Evolutionary conservation across 1,139 yeast species (phyloP).

Genomic region (Yamadazyma dendronema): DNA sequence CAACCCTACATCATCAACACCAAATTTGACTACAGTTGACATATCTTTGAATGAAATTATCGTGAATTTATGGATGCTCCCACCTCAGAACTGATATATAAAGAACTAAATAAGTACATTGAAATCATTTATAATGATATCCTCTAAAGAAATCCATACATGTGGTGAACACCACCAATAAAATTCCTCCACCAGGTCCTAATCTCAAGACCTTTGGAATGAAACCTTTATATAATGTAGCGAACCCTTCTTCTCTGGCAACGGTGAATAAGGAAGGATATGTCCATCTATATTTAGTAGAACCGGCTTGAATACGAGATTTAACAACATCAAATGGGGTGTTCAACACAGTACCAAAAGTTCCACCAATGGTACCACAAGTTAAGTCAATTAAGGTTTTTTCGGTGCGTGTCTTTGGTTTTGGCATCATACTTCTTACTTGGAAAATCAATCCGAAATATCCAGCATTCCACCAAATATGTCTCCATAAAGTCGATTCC

Average conservation of each 20-base stretch:
- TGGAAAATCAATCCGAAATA: conserved; percentile 95
- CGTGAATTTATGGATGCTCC: conserved; percentile 5
- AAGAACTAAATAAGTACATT: conserved; percentile 3
- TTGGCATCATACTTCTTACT: conserved; percentile 75
- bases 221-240: conserved; percentile 90
- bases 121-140: conserved; percentile 34
- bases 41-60: conserved; percentile 11
- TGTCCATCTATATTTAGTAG: conserved; percentile 89
- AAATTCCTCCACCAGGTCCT: conserved; percentile 99
- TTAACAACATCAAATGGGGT: conserved; percentile 98
- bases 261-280: conserved; percentile 75
- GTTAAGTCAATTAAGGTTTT: conserved; percentile 83
- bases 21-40: conserved; percentile 6
- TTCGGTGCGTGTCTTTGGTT: conserved; percentile 64
- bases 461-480: conserved; percentile 95
- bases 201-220: conserved; percentile 94
- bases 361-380: conserved; percentile 96
- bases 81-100: background rate
- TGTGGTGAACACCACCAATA: conserved; percentile 90
- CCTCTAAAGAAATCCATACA: conserved; percentile 92
- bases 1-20: conserved; percentile 6
- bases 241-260: conserved; percentile 84
- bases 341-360: conserved; percentile 87
- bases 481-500: conserved; percentile 98
- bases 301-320: conserved; percentile 91